phyloP scores from a whole-genome alignment of 495 filamentous ascomycete genomes.

The Penicillium psychrofluorescens region DNA sequence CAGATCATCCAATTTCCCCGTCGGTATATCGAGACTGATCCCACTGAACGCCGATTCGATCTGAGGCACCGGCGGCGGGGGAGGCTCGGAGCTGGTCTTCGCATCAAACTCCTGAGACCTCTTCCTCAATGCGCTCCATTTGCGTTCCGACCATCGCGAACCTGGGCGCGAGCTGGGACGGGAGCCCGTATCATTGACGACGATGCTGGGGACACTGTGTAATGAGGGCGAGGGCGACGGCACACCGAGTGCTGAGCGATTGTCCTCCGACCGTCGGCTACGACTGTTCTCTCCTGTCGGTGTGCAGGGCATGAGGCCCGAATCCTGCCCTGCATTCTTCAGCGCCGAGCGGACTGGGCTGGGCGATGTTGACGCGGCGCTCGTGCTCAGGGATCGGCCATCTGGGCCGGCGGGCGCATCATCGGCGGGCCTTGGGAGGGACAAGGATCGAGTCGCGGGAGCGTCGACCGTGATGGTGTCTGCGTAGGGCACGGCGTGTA shows the following conservation, averaged over 20 bases:
- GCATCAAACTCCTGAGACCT: slow-evolving; percentile 31
- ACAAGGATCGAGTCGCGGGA: slow-evolving; percentile 13
- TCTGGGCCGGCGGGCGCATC: slow-evolving; percentile 19
- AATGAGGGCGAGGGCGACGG: slow-evolving; percentile 15
- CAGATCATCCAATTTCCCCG: slow-evolving; percentile 43
- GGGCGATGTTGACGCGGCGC: slow-evolving; percentile 21
- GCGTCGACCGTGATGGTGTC: slow-evolving; percentile 18
- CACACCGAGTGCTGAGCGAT: slow-evolving; percentile 5
- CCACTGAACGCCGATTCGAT: slow-evolving; percentile 41
- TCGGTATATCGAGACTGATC: slow-evolving; percentile 52
- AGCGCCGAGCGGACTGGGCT: slow-evolving; percentile 7
- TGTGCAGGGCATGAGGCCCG: slow-evolving; percentile 6
- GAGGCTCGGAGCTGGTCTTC: slow-evolving; percentile 18
- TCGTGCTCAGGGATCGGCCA: slow-evolving; percentile 21
- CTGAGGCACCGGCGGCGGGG: slow-evolving; percentile 27
- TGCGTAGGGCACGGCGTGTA: slow-evolving; percentile 22
- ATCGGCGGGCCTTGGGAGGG: slow-evolving; percentile 21
- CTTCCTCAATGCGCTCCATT: slow-evolving; percentile 32
- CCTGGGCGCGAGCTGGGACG: slow-evolving; percentile 33
- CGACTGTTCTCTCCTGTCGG: slow-evolving; percentile 6
- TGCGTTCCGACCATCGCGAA: slow-evolving; percentile 40
- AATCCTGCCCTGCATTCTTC: slow-evolving; percentile 4
- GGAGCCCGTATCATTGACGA: slow-evolving; percentile 27
- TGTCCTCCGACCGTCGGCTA: slow-evolving; percentile 9
- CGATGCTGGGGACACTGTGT: slow-evolving; percentile 37